Evolutionary conservation across 768 basidiomycete genomes (phyloP).

Genomic region (Suillus decipiens): DNA sequence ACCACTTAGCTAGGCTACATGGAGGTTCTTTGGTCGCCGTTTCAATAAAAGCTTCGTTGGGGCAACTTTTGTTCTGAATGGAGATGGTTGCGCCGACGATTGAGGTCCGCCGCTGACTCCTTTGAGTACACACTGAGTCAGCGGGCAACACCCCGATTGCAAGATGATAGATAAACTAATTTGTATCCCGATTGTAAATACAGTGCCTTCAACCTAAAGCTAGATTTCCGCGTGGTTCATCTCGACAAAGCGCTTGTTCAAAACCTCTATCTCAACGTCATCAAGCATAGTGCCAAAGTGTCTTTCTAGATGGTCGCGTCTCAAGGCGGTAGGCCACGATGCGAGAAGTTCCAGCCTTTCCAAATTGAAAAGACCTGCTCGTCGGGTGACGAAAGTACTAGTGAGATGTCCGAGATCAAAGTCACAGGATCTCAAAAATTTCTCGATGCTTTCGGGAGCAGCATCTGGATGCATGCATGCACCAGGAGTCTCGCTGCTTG

Average conservation of each 20-base stretch:
- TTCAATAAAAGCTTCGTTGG: background rate
- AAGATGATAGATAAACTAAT: background rate
- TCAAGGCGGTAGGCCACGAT: conserved; percentile 1
- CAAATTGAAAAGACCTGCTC: conserved; percentile 5
- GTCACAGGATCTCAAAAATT: background rate
- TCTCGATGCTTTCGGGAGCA: background rate
- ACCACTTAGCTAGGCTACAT: background rate
- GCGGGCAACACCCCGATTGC: background rate
- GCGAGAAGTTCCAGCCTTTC: background rate
- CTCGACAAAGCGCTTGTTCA: background rate
- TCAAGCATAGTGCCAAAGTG: conserved; percentile 1
- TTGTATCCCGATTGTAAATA: background rate
- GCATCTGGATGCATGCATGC: background rate
- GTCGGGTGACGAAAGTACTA: background rate
- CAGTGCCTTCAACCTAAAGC: background rate
- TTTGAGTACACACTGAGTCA: background rate
- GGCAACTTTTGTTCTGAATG: background rate
- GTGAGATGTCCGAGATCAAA: conserved; percentile 6
- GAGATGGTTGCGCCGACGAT: background rate
- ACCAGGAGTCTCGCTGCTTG: background rate
- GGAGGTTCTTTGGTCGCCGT: background rate
- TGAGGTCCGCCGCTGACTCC: background rate
- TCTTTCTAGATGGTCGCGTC: conserved; percentile 4
- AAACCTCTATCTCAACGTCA: conserved; percentile 5
- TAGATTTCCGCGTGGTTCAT: background rate